phyloP scores from a whole-genome alignment of 306 rosid species.

The Corylus avellana region DNA sequence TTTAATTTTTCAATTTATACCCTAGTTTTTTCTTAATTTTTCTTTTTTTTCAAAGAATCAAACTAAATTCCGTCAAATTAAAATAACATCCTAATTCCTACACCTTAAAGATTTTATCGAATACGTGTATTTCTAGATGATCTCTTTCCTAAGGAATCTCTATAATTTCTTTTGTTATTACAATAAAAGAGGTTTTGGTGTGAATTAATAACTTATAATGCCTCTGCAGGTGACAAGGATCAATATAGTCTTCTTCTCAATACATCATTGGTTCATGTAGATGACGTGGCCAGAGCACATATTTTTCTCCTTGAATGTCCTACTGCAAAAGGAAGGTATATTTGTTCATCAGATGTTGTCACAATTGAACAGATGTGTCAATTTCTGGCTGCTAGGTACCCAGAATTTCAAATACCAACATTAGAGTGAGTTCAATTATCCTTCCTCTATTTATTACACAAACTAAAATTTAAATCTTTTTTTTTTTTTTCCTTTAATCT shows the following conservation, averaged over 20 bases:
- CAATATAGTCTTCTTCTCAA: constrained; percentile 12
- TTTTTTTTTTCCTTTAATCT: neutral
- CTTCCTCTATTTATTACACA: neutral
- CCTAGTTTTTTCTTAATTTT: no score
- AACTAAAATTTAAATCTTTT: neutral
- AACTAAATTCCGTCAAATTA: no score
- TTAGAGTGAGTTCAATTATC: constrained; percentile 49
- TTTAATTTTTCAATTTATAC: no score
- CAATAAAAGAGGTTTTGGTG: no score
- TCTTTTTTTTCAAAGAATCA: no score
- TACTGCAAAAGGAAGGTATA: constrained; percentile 55
- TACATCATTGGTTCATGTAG: constrained; percentile 51
- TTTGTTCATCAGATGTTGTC: constrained; percentile 46
- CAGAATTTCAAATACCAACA: constrained; percentile 46
- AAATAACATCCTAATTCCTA: constrained; percentile 1
- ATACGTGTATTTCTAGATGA: no score
- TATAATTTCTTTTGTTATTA: no score
- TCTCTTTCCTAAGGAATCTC: no score
- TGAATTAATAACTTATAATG: no score
- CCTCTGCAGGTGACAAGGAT: constrained; percentile 41
- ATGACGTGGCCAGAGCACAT: constrained; percentile 61
- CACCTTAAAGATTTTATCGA: no score
- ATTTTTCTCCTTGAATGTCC: constrained; percentile 58
- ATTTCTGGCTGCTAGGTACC: constrained; percentile 44
- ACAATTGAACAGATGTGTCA: constrained; percentile 32